phyloP scores from a whole-genome alignment of 306 rosid genomes.

The Vigna radiata region DNA sequence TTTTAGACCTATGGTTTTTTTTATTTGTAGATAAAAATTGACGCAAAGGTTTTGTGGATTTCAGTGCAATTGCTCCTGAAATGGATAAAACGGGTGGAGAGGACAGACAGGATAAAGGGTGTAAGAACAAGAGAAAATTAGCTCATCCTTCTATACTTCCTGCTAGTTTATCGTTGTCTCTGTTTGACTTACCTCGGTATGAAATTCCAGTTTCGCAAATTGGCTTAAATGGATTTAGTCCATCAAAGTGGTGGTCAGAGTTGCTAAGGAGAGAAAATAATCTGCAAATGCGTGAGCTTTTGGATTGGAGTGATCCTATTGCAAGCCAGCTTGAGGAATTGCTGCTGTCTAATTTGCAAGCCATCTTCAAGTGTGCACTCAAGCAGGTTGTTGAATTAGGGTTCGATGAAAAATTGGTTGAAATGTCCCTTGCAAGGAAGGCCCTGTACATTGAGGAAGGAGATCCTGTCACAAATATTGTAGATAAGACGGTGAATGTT shows the following conservation, averaged over 20 bases:
- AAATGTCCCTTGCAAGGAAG: constrained; percentile 55
- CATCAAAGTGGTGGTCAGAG: constrained; percentile 32
- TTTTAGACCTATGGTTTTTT: not conserved
- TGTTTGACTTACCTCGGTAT: constrained; percentile 42
- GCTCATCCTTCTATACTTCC: constrained; percentile 38
- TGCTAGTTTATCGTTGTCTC: not conserved
- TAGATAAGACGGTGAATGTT: constrained; percentile 46
- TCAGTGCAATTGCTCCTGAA: constrained; percentile 35
- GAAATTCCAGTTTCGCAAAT: constrained; percentile 28
- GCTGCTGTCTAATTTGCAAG: constrained; percentile 56
- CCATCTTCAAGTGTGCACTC: constrained; percentile 55
- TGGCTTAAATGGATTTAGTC: constrained; percentile 31
- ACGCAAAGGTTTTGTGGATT: constrained; percentile 30
- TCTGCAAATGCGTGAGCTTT: constrained; percentile 40
- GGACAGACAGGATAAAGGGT: constrained; percentile 39
- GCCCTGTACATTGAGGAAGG: constrained; percentile 53
- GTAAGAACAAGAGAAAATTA: constrained; percentile 51
- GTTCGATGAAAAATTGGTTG: constrained; percentile 52
- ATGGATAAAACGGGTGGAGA: constrained; percentile 44
- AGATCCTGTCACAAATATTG: constrained; percentile 56
- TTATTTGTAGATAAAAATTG: constrained; percentile 42
- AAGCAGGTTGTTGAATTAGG: constrained; percentile 57
- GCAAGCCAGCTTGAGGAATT: constrained; percentile 59
- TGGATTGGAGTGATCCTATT: constrained; percentile 67
- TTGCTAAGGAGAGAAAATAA: constrained; percentile 40